Conservation (phyloP, 805 yeast genomes). For the Candida tallmaniae region DNA sequence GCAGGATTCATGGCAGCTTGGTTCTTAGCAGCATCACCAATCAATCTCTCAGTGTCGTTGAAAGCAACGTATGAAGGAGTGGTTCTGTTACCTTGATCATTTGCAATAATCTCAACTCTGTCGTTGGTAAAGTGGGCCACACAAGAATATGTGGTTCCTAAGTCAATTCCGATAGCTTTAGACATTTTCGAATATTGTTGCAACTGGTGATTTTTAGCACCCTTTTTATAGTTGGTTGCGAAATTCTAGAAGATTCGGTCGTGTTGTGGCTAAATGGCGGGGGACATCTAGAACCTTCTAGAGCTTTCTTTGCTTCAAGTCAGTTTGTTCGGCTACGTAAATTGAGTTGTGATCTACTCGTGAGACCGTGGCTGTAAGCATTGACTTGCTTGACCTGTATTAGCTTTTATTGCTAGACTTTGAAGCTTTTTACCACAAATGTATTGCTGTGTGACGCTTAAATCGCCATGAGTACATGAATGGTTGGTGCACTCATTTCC, state of each 20-base stretch:
- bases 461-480: no score
- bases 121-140: conserved; percentile 72
- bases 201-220: no score
- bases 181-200: conserved; percentile 8
- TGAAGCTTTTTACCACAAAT: no score
- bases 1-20: conserved; percentile 96
- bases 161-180: conserved; percentile 75
- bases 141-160: conserved; percentile 97
- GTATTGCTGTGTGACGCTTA: no score
- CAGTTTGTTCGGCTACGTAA: no score
- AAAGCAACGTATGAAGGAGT: conserved; percentile 96
- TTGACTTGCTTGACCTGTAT: no score
- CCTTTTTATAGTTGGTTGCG: conserved; percentile 3
- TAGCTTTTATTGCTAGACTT: no score
- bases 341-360: no score
- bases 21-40: conserved; percentile 98
- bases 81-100: conserved; percentile 98
- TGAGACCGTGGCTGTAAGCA: no score
- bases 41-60: conserved; percentile 91
- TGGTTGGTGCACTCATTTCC: no score
- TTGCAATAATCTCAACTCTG: conserved; percentile 92
- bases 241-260: conserved; percentile 1
- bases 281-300: neutral
- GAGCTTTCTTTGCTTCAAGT: neutral
- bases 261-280: no score